Evolutionary conservation across 2,329 filamentous ascomycete species (phyloP).

Genomic region (Niveomyces coronatus): DNA sequence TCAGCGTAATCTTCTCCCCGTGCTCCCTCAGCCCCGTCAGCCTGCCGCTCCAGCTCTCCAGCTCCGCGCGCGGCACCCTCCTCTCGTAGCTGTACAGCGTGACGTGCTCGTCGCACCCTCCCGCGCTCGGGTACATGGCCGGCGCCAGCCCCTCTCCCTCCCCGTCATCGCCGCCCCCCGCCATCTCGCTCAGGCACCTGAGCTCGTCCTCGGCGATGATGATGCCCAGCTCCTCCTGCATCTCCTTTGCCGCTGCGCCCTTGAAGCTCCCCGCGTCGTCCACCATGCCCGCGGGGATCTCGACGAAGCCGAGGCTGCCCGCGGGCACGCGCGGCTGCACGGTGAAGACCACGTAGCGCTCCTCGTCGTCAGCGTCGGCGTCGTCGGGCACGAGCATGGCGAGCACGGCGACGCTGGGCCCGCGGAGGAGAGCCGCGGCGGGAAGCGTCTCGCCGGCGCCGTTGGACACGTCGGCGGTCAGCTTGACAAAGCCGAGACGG

Average conservation of each 20-base stretch:
- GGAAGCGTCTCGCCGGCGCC: slow-evolving; percentile 38
- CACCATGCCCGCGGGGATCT: slow-evolving; percentile 51
- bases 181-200: slow-evolving; percentile 37
- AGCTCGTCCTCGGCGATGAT: slow-evolving; percentile 38
- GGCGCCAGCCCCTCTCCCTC: slow-evolving; percentile 31
- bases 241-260: slow-evolving; percentile 49
- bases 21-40: slow-evolving; percentile 47
- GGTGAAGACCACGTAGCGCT: slow-evolving; percentile 48
- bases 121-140: slow-evolving; percentile 47
- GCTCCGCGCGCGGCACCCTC: slow-evolving; percentile 35
- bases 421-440: slow-evolving; percentile 45
- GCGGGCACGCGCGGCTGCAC: slow-evolving; percentile 48
- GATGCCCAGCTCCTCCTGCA: slow-evolving; percentile 49
- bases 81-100: slow-evolving; percentile 48
- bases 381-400: slow-evolving; percentile 46
- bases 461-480: slow-evolving; percentile 39
- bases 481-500: slow-evolving; percentile 47
- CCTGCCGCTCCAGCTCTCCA: slow-evolving; percentile 45
- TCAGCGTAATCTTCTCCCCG: slow-evolving; percentile 53
- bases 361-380: slow-evolving; percentile 21
- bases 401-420: slow-evolving; percentile 51
- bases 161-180: slow-evolving; percentile 16
- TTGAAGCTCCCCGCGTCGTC: slow-evolving; percentile 43
- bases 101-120: slow-evolving; percentile 51
- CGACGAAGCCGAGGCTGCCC: slow-evolving; percentile 43